Evolutionary conservation across 1,284 basidiomycete genomes (phyloP), one percentile per base, ranked within the genome.

Genomic region (Xanthoconium separans): DNA sequence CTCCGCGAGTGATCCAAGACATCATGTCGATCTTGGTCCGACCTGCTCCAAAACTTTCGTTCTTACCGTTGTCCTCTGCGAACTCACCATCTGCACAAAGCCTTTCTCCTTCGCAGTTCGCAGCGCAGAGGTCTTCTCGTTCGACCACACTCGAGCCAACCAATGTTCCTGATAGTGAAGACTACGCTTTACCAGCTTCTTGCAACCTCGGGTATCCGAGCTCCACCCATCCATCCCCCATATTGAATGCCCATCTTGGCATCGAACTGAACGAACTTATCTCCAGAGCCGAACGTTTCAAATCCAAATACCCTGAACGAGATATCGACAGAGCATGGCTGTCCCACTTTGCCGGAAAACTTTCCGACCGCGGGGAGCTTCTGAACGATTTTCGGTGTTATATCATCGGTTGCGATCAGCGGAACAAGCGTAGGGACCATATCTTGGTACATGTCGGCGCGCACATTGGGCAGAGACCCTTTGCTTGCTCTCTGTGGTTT

Each of bases 391-490:
- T 80, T 60, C 74, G 85, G 42, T 87, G 85, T 60, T 87, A 87
- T 62, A 72, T 87, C 37, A 60, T 71, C 18, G 85, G 81, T 4
- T 87, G 85, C 64, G 65, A 72, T 34, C 85, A 87, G 65, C 76
- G 70, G 41, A 87, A 87, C 71, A 87, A 83, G 66, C 75, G 86
- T 51, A 75, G 83, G 51, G 85, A 88, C 62, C 85, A 88, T 59
- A 88, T 88, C 59, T 66, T 86, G 40, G 84, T 85, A 42, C 86
- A 88, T 58, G 76, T 88, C 20, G 85, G 85, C 34, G 82, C 82
- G 16, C 85, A 88, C 64, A 75, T 89, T 44, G 81, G 84, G 53
- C 81, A 87, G 60, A 71, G 85, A 58, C 83, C 81, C 4, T 88
- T 82, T 66, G 71, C 75, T 47, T 88, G 85, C 59, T 62, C 73